phyloP scores from a whole-genome alignment of 495 filamentous ascomycete species.

The Penicillium ochrochloron region DNA sequence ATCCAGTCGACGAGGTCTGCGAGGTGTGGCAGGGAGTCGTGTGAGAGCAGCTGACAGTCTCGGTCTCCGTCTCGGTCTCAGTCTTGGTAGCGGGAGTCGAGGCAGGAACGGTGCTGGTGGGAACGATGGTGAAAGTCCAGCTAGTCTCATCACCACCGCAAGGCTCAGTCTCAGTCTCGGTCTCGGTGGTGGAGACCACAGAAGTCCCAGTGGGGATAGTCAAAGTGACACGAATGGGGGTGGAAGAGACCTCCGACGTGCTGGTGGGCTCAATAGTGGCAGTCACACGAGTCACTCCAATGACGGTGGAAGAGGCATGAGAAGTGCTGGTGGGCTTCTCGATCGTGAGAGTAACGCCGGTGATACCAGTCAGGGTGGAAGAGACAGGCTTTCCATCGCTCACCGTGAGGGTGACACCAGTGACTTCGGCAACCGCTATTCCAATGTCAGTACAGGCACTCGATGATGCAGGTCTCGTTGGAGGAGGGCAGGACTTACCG shows the following conservation, averaged over 20 bases:
- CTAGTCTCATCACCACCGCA: background rate
- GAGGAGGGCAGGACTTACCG: background rate
- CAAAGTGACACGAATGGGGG: too few relatives aligned
- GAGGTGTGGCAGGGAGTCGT: background rate
- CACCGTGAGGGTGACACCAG: background rate
- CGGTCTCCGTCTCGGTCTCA: background rate
- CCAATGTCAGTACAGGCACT: background rate
- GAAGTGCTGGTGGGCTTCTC: background rate
- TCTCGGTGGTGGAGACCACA: background rate
- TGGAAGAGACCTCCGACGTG: background rate
- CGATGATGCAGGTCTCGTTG: too few relatives aligned
- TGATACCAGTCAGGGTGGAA: background rate
- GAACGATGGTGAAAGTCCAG: background rate
- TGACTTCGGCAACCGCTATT: background rate
- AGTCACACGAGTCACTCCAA: slow-evolving; percentile 1
- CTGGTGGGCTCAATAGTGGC: background rate
- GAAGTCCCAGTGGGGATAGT: too few relatives aligned
- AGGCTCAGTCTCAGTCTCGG: slow-evolving; percentile 10
- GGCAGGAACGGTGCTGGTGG: background rate
- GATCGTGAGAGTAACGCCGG: background rate
- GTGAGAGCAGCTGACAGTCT: background rate
- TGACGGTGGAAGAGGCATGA: background rate
- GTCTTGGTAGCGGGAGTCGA: slow-evolving; percentile 1
- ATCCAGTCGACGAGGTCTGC: background rate
- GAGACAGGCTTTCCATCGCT: background rate